phyloP scores from a whole-genome alignment of 371 early-diverging fungal genomes.

The Mortierella sp. region DNA sequence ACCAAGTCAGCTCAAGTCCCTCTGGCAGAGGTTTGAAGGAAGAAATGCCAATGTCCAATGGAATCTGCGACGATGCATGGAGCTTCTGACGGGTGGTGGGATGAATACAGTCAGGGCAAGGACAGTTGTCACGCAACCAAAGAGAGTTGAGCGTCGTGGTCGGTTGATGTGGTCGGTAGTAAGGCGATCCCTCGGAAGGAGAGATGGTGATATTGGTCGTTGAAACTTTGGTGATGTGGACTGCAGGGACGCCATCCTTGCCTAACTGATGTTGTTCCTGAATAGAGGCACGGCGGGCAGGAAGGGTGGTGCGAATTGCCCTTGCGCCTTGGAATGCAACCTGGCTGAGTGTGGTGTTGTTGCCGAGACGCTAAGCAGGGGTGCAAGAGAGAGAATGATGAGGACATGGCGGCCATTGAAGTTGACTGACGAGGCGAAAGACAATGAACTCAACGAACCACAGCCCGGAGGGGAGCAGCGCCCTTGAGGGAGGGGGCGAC shows the following conservation, averaged over 20 bases:
- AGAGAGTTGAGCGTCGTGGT: slow-evolving; percentile 41
- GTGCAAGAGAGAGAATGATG: no score
- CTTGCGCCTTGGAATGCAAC: slow-evolving; percentile 8
- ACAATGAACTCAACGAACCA: no score
- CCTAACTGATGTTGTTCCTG: not conserved
- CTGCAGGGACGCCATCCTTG: slow-evolving; percentile 11
- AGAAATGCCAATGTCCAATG: slow-evolving; percentile 57
- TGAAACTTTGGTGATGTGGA: slow-evolving; percentile 5
- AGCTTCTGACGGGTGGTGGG: slow-evolving; percentile 83
- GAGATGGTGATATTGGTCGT: slow-evolving; percentile 14
- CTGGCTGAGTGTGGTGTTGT: not conserved
- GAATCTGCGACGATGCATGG: slow-evolving; percentile 81
- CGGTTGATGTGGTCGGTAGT: slow-evolving; percentile 28
- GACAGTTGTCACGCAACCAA: slow-evolving; percentile 90
- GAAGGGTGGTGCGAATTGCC: slow-evolving; percentile 11
- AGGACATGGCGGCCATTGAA: no score
- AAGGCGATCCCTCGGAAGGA: slow-evolving; percentile 19
- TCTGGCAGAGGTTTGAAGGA: slow-evolving; percentile 42
- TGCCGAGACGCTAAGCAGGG: no score
- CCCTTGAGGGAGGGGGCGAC: slow-evolving; percentile 3
- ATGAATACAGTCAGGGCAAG: slow-evolving; percentile 77
- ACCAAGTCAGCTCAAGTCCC: slow-evolving; percentile 47
- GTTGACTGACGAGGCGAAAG: no score
- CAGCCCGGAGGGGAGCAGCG: not conserved
- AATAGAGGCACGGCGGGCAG: not conserved